Conservation (phyloP, 208 protist species). For the Trypanosoma melophagium region DNA sequence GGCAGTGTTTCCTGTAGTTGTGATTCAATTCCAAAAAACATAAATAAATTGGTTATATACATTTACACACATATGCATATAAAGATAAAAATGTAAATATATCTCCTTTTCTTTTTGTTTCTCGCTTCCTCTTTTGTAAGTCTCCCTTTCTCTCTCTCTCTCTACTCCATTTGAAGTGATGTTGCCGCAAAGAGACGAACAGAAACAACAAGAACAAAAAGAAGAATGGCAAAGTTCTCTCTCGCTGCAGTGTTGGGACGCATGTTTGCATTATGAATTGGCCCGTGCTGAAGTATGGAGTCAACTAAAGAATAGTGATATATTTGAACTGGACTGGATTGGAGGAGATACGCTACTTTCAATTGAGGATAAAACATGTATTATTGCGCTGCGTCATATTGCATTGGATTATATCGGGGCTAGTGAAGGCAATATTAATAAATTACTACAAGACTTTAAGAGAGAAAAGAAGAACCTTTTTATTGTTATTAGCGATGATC, state of each 20-base stretch:
- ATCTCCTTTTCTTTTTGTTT: too few relatives aligned
- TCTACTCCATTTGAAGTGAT: too few relatives aligned
- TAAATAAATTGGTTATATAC: too few relatives aligned
- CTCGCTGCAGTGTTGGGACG: conserved; percentile 13
- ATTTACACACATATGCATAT: too few relatives aligned
- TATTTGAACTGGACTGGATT: background rate
- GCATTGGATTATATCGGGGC: conserved; percentile 3
- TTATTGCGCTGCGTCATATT: conserved; percentile 7
- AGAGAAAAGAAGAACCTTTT: background rate
- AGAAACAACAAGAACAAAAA: too few relatives aligned
- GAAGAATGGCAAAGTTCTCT: background rate
- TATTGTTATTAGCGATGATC: background rate
- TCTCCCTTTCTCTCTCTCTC: too few relatives aligned
- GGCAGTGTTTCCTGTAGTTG: too few relatives aligned
- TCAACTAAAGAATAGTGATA: background rate
- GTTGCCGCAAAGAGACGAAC: too few relatives aligned
- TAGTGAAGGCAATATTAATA: background rate
- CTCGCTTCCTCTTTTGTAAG: too few relatives aligned
- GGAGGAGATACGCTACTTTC: background rate
- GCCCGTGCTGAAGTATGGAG: conserved; percentile 12
- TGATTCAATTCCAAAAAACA: too few relatives aligned
- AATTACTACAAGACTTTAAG: background rate
- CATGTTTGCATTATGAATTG: conserved; percentile 21
- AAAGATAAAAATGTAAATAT: too few relatives aligned
- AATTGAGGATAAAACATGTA: conserved; percentile 6